Percentiles rank a stretch among this genome's conserved stretches.
Conservation (phyloP, 108 stramenopile genomes). For the Asterionellopsis glacialis region DNA sequence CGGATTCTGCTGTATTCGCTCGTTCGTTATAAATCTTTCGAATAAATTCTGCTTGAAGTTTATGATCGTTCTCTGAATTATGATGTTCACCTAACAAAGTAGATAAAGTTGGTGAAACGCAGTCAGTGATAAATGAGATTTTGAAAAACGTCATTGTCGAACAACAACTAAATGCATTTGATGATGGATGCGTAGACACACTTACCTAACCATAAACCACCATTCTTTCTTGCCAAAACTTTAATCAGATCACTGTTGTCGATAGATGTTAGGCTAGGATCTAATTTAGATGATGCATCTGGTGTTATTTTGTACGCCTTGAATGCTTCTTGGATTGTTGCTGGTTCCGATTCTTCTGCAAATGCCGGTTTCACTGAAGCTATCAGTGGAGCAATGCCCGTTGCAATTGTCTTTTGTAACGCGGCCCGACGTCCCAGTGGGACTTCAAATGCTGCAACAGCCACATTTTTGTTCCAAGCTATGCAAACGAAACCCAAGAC, state of each 20-base stretch:
- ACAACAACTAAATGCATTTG: too few species aligned
- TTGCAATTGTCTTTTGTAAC: too few species aligned
- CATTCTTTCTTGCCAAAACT: constrained; percentile 9
- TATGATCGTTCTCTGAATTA: constrained; percentile 58
- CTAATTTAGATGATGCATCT: constrained; percentile 20
- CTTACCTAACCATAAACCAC: neutral
- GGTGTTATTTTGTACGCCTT: constrained; percentile 31
- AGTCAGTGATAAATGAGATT: too few species aligned
- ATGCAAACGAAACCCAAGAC: too few species aligned
- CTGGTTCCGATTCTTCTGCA: too few species aligned
- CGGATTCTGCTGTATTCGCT: constrained; percentile 2
- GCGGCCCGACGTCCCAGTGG: too few species aligned
- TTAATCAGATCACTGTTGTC: constrained; percentile 8
- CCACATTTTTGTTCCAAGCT: too few species aligned
- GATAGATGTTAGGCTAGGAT: constrained; percentile 17
- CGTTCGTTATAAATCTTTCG: constrained; percentile 32
- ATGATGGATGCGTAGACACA: neutral
- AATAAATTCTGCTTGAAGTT: constrained; percentile 47
- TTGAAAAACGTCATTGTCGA: too few species aligned
- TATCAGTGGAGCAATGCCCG: too few species aligned
- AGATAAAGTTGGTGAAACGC: too few species aligned
- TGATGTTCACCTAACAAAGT: constrained; percentile 74
- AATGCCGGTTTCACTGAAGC: too few species aligned
- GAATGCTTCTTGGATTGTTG: constrained; percentile 1
- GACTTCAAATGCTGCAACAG: too few species aligned